These are phyloP conservation scores for Fusarium tupiense DNA, from an alignment of 2,329 filamentous ascomycete species.

Conservation along the genomic window DNA sequence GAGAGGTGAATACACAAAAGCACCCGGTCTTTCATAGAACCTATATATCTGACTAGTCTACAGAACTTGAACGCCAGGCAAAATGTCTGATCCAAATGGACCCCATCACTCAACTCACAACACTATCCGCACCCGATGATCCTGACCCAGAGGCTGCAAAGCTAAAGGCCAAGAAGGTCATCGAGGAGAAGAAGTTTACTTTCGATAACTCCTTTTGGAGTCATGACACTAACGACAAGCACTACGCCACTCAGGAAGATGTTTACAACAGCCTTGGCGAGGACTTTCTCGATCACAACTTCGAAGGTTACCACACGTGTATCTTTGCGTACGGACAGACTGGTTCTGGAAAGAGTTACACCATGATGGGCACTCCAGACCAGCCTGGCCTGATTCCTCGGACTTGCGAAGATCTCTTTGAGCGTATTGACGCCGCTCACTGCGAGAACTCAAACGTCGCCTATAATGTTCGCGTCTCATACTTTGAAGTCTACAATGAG, in stretches of 20 bases:
- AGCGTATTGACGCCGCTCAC: conserved; percentile 82
- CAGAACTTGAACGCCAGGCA: conserved; percentile 83
- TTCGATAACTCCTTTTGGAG: conserved; percentile 99
- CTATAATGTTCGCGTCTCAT: conserved; percentile 96
- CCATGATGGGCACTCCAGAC: conserved; percentile 91
- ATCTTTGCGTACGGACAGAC: conserved; percentile 99
- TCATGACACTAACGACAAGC: conserved; percentile 78
- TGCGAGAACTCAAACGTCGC: conserved; percentile 90
- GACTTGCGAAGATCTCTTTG: conserved; percentile 95
- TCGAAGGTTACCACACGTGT: conserved; percentile 98
- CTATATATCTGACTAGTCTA: not conserved
- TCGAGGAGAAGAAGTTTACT: conserved; percentile 90
- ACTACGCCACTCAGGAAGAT: conserved; percentile 92
- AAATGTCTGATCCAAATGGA: conserved; percentile 94
- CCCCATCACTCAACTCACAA: conserved; percentile 85
- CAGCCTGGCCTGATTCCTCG: conserved; percentile 92
- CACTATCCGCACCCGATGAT: conserved; percentile 75
- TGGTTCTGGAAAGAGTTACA: conserved; percentile 97
- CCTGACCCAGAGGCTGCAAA: conserved; percentile 62
- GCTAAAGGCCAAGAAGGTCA: conserved; percentile 74
- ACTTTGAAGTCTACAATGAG: conserved; percentile 99
- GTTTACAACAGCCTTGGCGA: conserved; percentile 95
- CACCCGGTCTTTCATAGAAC: not conserved
- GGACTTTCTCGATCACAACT: conserved; percentile 98
- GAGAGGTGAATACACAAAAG: conserved; percentile 65